Evolutionary conservation across 305 asterid species (phyloP).

Genomic region (Rubia tinctorum): DNA sequence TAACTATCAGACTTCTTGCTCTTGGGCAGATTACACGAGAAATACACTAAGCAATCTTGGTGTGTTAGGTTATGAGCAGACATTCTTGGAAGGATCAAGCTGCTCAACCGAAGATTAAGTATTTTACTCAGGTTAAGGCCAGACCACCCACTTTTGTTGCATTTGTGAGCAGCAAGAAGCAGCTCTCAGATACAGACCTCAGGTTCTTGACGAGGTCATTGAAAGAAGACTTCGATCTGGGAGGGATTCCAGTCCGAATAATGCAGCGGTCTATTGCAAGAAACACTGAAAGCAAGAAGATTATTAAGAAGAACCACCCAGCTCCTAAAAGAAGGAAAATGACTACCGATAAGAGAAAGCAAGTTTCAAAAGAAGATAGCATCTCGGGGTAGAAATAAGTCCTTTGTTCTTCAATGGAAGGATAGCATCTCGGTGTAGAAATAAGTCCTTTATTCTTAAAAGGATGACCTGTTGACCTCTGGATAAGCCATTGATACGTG

Average conservation of each 20-base stretch:
- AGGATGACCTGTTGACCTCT: too few species aligned
- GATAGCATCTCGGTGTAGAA: too few species aligned
- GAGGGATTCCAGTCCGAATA: conserved; percentile 87
- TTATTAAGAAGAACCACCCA: conserved; percentile 34
- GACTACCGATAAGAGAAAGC: conserved; percentile 58
- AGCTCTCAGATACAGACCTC: conserved; percentile 65
- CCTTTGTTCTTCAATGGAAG: background rate
- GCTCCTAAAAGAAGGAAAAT: conserved; percentile 32
- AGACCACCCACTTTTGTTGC: conserved; percentile 95
- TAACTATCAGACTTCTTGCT: conserved; percentile 13
- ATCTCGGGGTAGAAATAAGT: conserved; percentile 14
- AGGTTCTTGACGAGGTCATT: conserved; percentile 82
- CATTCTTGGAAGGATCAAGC: conserved; percentile 95
- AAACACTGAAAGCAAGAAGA: conserved; percentile 27
- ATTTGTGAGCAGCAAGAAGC: conserved; percentile 66
- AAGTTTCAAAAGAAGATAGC: conserved; percentile 27
- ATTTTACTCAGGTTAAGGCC: conserved; percentile 95
- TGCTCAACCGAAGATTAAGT: conserved; percentile 88
- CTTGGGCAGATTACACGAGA: background rate
- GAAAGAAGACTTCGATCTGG: conserved; percentile 91
- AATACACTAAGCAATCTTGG: background rate
- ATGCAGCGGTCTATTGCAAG: conserved; percentile 57
- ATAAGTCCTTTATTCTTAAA: too few species aligned
- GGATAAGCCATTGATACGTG: too few species aligned
- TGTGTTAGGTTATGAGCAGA: conserved; percentile 80